Conservation (phyloP, 2,329 filamentous ascomycete species). For the Calonectria pseudoreteaudii region DNA sequence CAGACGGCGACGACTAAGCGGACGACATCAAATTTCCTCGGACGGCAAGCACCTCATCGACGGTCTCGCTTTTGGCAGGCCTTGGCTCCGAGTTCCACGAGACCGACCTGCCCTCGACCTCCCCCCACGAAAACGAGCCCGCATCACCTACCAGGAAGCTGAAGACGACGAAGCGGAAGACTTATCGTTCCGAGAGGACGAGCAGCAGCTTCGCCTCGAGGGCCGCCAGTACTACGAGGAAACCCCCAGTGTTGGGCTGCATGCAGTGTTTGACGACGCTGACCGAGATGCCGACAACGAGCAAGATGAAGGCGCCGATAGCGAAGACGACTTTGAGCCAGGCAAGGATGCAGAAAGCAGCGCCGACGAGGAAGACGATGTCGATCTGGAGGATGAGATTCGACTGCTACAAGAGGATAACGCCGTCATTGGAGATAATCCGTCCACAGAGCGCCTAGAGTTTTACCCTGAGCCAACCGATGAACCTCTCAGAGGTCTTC, state of each 20-base stretch:
- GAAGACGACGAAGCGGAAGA: conserved; percentile 54
- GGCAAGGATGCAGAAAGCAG: conserved; percentile 35
- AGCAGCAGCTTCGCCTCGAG: conserved; percentile 48
- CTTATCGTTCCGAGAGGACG: conserved; percentile 46
- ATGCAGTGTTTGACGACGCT: conserved; percentile 36
- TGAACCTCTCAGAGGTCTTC: conserved; percentile 13
- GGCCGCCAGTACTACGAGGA: conserved; percentile 35
- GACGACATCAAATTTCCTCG: conserved; percentile 82
- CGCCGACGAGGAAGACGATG: conserved; percentile 25
- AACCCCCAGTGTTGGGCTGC: conserved; percentile 33
- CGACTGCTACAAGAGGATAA: conserved; percentile 33
- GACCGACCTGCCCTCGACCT: conserved; percentile 77
- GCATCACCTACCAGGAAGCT: conserved; percentile 57
- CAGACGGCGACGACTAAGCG: conserved; percentile 76
- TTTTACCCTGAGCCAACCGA: background rate
- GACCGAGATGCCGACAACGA: conserved; percentile 30
- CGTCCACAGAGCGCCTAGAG: conserved; percentile 20
- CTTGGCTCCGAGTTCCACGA: conserved; percentile 69
- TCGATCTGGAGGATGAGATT: conserved; percentile 35
- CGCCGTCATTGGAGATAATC: conserved; percentile 40
- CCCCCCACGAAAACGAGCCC: conserved; percentile 77
- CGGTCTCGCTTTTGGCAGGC: conserved; percentile 85
- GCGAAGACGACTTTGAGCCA: conserved; percentile 43
- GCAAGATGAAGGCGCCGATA: conserved; percentile 28
- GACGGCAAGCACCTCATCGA: conserved; percentile 88